Conservation (phyloP, 345 rosid species). For the Pugionium cornutum region DNA sequence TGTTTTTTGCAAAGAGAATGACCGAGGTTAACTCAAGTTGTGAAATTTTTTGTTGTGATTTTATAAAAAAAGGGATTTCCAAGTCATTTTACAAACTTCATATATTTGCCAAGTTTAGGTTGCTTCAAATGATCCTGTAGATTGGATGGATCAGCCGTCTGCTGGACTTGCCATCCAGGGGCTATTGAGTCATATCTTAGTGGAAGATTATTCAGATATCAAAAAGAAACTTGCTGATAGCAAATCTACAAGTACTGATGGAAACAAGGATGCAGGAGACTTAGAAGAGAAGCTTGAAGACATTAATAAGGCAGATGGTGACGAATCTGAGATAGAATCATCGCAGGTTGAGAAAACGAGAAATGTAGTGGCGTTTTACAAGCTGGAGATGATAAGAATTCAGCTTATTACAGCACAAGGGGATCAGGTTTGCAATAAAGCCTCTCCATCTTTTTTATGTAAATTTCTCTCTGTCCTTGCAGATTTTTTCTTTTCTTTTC, state of each 20-base stretch:
- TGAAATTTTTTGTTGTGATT: slow-evolving; percentile 1
- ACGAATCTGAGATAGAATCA: slow-evolving; percentile 42
- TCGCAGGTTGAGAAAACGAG: slow-evolving; percentile 39
- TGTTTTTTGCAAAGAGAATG: slow-evolving; percentile 83
- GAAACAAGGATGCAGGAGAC: slow-evolving; percentile 41
- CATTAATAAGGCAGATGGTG: slow-evolving; percentile 46
- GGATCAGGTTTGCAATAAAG: slow-evolving; percentile 54
- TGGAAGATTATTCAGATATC: slow-evolving; percentile 72
- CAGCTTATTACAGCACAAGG: slow-evolving; percentile 80
- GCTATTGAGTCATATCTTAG: slow-evolving; percentile 68
- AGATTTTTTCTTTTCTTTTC: neutral
- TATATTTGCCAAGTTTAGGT: slow-evolving; percentile 48
- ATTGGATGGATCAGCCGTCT: slow-evolving; percentile 91
- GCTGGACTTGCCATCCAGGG: slow-evolving; percentile 89
- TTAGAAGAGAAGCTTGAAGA: slow-evolving; percentile 47
- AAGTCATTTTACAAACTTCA: neutral
- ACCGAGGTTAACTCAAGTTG: slow-evolving; percentile 45
- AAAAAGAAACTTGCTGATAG: slow-evolving; percentile 55
- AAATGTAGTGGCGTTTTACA: slow-evolving; percentile 68
- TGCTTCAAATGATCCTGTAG: slow-evolving; percentile 73
- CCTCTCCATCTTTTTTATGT: slow-evolving; percentile 8
- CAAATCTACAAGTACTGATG: slow-evolving; percentile 35
- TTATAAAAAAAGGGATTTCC: neutral
- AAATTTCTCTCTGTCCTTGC: neutral
- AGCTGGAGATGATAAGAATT: slow-evolving; percentile 77